phyloP scores from a whole-genome alignment of 371 early-diverging fungal species.

The Mortierella sp. region DNA sequence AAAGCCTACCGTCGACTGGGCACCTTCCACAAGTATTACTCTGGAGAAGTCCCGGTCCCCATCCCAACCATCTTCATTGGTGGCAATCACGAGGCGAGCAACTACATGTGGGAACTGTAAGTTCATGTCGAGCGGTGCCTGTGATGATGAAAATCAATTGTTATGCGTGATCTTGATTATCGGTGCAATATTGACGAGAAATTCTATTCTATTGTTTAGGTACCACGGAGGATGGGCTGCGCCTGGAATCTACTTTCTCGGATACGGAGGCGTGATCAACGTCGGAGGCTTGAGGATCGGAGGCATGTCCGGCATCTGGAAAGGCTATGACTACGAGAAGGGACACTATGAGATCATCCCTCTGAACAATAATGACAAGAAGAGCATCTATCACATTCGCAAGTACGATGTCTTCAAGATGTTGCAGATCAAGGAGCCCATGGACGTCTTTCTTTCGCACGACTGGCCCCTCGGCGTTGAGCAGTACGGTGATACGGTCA shows the following conservation, averaged over 20 bases:
- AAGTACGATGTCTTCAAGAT: conserved; percentile 85
- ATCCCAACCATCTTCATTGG: conserved; percentile 95
- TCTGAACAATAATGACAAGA: conserved; percentile 66
- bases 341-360: conserved; percentile 90
- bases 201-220: conserved; percentile 45
- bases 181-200: not conserved
- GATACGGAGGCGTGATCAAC: conserved; percentile 84
- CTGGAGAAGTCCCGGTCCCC: conserved; percentile 84
- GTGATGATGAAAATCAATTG: not conserved
- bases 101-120: conserved; percentile 93
- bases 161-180: too few relatives aligned
- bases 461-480: conserved; percentile 97
- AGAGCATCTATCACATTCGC: conserved; percentile 90
- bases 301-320: conserved; percentile 95
- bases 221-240: conserved; percentile 98
- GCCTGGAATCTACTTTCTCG: conserved; percentile 95
- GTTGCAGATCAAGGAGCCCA: conserved; percentile 70
- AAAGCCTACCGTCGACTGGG: conserved; percentile 86
- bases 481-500: conserved; percentile 77
- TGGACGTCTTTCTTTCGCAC: conserved; percentile 95
- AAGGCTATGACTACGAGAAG: conserved; percentile 75
- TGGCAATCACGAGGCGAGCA: conserved; percentile 98
- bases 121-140: conserved; percentile 24
- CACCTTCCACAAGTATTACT: conserved; percentile 93
- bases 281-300: conserved; percentile 92